phyloP scores from a whole-genome alignment of 129 eudicot genomes.

The Tagetes erecta region DNA sequence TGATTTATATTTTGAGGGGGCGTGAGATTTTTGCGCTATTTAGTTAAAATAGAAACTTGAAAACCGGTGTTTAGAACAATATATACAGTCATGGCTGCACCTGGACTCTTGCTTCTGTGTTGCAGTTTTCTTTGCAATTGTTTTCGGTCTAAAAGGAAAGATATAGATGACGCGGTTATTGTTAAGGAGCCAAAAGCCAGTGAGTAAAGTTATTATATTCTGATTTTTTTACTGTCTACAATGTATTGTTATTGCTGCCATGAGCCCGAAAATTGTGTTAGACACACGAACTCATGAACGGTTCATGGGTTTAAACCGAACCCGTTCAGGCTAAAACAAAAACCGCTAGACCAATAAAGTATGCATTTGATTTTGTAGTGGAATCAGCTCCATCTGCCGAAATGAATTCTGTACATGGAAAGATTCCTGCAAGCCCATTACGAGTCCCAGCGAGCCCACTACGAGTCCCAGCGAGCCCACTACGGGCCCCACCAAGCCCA shows the following conservation, averaged over 20 bases:
- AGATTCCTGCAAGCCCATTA: constrained; percentile 55
- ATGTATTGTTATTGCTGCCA: background rate
- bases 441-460: constrained; percentile 25
- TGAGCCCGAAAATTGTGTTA: background rate
- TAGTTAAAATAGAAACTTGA: constrained; percentile 40
- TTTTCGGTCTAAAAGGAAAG: constrained; percentile 55
- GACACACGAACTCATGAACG: background rate
- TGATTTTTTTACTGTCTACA: background rate
- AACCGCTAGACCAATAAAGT: background rate
- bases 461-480: background rate
- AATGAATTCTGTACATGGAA: constrained; percentile 56
- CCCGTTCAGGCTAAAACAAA: background rate
- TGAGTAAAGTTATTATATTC: constrained; percentile 37
- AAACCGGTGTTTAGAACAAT: constrained; percentile 40
- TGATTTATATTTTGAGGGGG: constrained; percentile 29
- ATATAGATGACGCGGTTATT: constrained; percentile 44
- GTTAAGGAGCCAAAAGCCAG: constrained; percentile 52
- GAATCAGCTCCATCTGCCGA: constrained; percentile 64
- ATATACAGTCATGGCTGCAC: constrained; percentile 49
- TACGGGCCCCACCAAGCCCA: constrained; percentile 46
- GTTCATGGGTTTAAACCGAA: background rate
- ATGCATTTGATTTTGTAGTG: constrained; percentile 44
- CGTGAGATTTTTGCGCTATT: constrained; percentile 52
- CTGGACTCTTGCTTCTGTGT: constrained; percentile 52
- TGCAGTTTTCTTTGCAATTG: constrained; percentile 68